Percentiles rank a stretch among this genome's conserved stretches.
phyloP scores from a whole-genome alignment of 768 basidiomycete species.

The Auricularia heimuer region DNA sequence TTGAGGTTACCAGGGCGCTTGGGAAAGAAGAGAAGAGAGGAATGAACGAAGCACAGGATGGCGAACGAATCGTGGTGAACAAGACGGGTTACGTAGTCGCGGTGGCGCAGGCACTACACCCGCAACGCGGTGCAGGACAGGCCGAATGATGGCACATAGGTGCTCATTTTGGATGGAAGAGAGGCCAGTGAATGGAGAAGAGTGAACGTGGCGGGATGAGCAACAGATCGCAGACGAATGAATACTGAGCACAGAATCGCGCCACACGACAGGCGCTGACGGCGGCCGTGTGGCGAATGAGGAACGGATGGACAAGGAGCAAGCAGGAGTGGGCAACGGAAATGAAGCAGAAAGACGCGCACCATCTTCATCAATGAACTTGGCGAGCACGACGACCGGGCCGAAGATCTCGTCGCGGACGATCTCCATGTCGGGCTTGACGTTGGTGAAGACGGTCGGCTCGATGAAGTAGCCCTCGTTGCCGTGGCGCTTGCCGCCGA shows the following conservation, averaged over 20 bases:
- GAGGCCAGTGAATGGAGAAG: no score
- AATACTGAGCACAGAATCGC: no score
- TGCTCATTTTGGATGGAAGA: no score
- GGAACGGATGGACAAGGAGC: neutral
- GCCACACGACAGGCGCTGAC: neutral
- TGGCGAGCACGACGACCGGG: slow-evolving; percentile 66
- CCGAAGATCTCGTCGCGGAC: slow-evolving; percentile 76
- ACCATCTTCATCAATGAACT: slow-evolving; percentile 54
- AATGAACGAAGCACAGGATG: neutral
- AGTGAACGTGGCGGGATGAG: no score
- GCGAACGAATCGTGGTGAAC: neutral
- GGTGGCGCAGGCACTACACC: no score
- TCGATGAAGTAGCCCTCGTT: slow-evolving; percentile 83
- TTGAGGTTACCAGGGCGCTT: no score
- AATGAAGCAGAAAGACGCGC: slow-evolving; percentile 4
- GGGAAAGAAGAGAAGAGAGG: neutral
- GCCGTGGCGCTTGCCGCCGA: slow-evolving; percentile 72
- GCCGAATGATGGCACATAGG: no score
- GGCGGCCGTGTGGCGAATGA: neutral
- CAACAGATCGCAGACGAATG: neutral
- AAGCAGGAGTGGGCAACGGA: neutral
- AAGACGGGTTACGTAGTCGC: neutral
- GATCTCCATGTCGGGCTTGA: slow-evolving; percentile 75
- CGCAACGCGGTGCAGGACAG: no score
- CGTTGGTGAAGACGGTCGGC: slow-evolving; percentile 66